Base-by-base conservation (phyloP, 805 yeast species). In the Candida railenensis region DNA sequence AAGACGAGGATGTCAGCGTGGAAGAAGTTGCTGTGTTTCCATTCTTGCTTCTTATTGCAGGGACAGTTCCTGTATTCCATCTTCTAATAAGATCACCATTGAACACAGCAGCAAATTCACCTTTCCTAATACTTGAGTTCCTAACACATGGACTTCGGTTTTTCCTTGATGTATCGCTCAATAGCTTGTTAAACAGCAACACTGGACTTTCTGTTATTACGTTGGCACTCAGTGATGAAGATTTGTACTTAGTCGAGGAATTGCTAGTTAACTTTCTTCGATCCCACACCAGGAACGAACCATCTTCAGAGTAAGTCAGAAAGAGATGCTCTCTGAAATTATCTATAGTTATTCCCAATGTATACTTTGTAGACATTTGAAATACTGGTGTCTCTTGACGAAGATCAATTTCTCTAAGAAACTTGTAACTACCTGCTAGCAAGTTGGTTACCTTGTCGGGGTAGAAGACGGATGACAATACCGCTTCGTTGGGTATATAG, bases 271-370 rank as follows among this genome's bases (percentile, higher is more conserved):
- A 60, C 52, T 77, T 83, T 52, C 96, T 71, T 51, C 89, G 74
- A 61, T 87, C 96, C 88, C 91, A 91, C 5, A 91, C 73, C 0
- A 92, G 84, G 42, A 90, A 66, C 0, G 94, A 80, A 1, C 96
- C 96, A 57, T 87, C 92, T 54, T 90, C 96, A 43, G 88, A 81
- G 51, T 80, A 80, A 0, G 95, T 83, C 15, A 89, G 81, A 62
- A 91, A 88, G 50, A 79, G 74, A 62, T 80, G 76, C 11, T 75
- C 76, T 56, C 83, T 81, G 57, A 81, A 81, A 2, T 87, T 92
- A 58, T 88, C 91, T 25, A 83, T 70, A 7, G 79, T 73, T 40
- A 91, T 74, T 16, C 86, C 86, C 54, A 80, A 73, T 0, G 90
- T 81, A 48, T 87, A 79, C 54, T 84, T 80, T 0, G 95, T 85